Base-by-base conservation (phyloP, 1,139 yeast genomes). In the Debaryomyces coudertii region DNA sequence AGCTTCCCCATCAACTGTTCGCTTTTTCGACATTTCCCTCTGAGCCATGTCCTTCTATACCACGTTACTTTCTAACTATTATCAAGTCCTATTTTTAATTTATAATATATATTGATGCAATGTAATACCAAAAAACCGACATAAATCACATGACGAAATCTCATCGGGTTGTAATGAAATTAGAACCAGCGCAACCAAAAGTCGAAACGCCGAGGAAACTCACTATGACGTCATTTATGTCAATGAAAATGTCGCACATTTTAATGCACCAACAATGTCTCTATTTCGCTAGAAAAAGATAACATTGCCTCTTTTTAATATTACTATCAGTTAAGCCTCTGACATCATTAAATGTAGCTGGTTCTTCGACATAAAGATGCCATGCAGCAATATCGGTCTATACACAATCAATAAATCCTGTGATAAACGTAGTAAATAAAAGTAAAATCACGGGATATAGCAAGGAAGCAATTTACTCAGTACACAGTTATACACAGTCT, bases 21-120 rank as follows among this genome's bases (percentile, higher is more conserved):
- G 45, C 24, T 48, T 50, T 28, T 30, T 46, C 3, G 41, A n/a
- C 35, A 35, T 47, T 9, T 23, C 37, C 47, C 40, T 37, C 16
- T 18, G 6, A 14, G 15, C 14, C 22, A 24, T 35, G 5, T 11
- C 7, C 2, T 2, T 5, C 24, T 18, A n/a, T n/a, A n/a, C 18
- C 14, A 7, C 7, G 3, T 15, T 1, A 8, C 33, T 15, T 29
- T 9, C 2, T 11, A 29, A 16, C 33, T 2, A 25, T 9, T 25
- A 25, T 5, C n/a, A 25, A 20, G n/a, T 25, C 9, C 28, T 9
- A 4, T 8, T 4, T 7, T 11, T 11, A 25, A 8, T n/a, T 5
- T 20, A 25, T 25, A 25, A 4, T 7, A 29, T 12, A 12, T 9
- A 25, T n/a, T 25, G 12, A 25, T 25, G 28, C 28, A 25, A 9